Evolutionary conservation across 768 basidiomycete species (phyloP), one percentile per base, ranked within the genome.

Genomic region (Agrocybe chaxingu): DNA sequence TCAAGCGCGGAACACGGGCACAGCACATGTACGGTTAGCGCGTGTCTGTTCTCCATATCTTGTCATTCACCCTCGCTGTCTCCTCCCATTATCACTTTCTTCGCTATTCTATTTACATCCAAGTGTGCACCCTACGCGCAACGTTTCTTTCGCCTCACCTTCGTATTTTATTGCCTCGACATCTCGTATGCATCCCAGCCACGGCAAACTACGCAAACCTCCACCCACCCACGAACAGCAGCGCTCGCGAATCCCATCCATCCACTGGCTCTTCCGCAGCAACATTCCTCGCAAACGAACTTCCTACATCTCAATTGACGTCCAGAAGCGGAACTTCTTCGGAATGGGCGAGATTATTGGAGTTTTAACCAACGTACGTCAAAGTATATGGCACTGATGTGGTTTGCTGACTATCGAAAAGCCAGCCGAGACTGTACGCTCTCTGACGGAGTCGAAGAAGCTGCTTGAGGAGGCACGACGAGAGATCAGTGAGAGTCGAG

Each of bases 341-440:
- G 89, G 90, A 24, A 77, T 92, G 72, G 80, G 86, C 45, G 89
- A 92, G 53, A 82, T 93, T 47, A 67, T 92, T 33, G 78, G 80
- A 16, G 89, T 92, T 13, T 66, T 92, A 16, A 71, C 85, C 30
- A 90, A 89, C 55, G 89, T 89, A 71, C 42, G 84, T 68, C 29
- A 24, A 24, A 3, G 9, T 16, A 47, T 44, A 45, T 37, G 41
- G 39, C 43, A 10, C 16, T 24, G 24, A 24, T 24, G 24, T 5
- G 24, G 24, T 24, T 24, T 24, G 24, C 24, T 24, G 24, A 24
- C 24, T 24, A 5, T 12, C 7, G 1, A 12, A 8, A 45, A 92
- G 89, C 90, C 90, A 2, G 82, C 82, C 52, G 83, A 89, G 56
- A 88, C 89, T 2, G 78, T 91, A 1, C 82, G 88, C 24, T 89